Base-by-base conservation (phyloP, 176 grass and related monocot species). In the Zoysia pacifica region DNA sequence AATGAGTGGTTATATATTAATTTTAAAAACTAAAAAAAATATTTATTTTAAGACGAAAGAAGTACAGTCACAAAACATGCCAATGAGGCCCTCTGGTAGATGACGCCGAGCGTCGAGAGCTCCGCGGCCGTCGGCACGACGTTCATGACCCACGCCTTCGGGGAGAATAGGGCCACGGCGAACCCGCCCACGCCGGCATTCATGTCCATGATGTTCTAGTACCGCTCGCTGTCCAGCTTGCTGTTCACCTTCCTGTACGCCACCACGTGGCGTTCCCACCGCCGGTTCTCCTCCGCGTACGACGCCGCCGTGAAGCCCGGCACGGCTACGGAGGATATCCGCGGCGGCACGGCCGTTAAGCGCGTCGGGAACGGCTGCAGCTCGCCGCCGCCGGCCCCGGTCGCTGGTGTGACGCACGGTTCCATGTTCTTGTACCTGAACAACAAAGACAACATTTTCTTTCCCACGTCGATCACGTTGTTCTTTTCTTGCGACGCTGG, bases 191-290 rank as follows among this genome's bases (percentile, higher is more conserved):
- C 79, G 69, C 96, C 96, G 18, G 96, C 90, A 65, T 94, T 94
- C 96, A 98, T 94, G 83, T 98, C 96, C 92, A 98, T 83, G 70
- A 98, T 82, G 74, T 94, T 94, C 62, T 92, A 81, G 64, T 94
- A 98, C 74, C 92, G 65, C 5, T 81, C 88, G 1, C 63, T 77
- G 56, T 65, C 82, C 0, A 98, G 87, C 79, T 72, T 89, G 64
- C 81, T 50, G 82, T 93, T 98, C 19, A 93, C 79, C 79, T 81
- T 94, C 81, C 48, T 86, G 79, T 98, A 98, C 44, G 84, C 80
- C 51, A 45, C 61, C 65, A 97, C 90, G 41, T 94, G 91, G 42
- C 80, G 88, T 64, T 92, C 83, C 94, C 94, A 97, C 77, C 81
- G 68, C 62, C 48, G 56, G 46, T 92, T 92, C 54, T 97, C 86